Evolutionary conservation across 2,329 filamentous ascomycete genomes (phyloP), one percentile per base, ranked within the genome.

Genomic region (Colletotrichum sp.): DNA sequence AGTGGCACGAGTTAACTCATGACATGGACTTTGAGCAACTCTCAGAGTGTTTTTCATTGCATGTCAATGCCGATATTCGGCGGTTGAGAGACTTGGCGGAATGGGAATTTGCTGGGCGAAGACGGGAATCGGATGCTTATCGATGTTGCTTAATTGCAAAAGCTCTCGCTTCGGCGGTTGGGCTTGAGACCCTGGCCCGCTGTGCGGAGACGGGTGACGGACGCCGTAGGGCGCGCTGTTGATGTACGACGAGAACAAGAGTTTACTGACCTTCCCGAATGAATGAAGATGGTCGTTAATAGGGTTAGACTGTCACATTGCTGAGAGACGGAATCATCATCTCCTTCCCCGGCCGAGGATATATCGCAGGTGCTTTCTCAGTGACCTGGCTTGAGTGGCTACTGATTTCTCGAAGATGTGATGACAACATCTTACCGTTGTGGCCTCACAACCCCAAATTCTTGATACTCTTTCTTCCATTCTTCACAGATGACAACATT

Each of bases 251-350:
- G 44, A 21, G 44, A 52, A 52, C 6, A 52, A 21, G n/a, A 21
- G 1, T 52, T 1, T 13, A 52, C 6, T 21, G 6, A 52, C 44
- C 44, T 52, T 52, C n/a, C 44, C 12, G 44, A 52, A 52, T 21
- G 6, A 21, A 52, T 21, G 44, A 52, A 13, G n/a, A 52, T 21
- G 44, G 3, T 2, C 44, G 1, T 0, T 0, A 13, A 52, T 4
- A 13, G 0, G n/a, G n/a, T 21, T 52, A 21, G 44, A 52, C 44
- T 21, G n/a, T 12, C 10, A 7, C n/a, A 8, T 13, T 8, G 12
- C 44, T 13, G n/a, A 52, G 10, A 8, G 6, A 0, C n/a, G 9
- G 3, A 13, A 0, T 21, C n/a, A 21, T 49, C 18, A 1, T n/a
- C 18, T n/a, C 18, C 32, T 34, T 34, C 12, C 13, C 13, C 18